Percentiles rank a stretch among this genome's conserved stretches.
Conservation (phyloP, 2,329 filamentous ascomycete genomes). For the Fusarium falciforme region DNA sequence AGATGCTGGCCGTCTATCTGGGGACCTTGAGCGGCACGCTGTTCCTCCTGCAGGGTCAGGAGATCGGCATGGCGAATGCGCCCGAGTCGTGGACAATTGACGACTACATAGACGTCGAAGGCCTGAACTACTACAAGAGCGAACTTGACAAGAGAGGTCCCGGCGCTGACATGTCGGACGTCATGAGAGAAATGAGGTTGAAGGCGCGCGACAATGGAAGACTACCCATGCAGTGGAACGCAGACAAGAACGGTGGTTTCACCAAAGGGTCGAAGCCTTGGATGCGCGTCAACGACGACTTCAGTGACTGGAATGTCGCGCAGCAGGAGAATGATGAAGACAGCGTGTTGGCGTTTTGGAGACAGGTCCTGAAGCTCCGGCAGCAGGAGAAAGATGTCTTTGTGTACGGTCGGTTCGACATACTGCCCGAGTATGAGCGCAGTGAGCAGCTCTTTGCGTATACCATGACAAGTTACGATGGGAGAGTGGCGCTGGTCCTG, state of each 20-base stretch:
- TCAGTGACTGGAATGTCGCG: conserved; percentile 29
- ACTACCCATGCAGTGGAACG: conserved; percentile 61
- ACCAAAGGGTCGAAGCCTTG: conserved; percentile 37
- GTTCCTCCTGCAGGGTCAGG: conserved; percentile 64
- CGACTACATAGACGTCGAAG: conserved; percentile 58
- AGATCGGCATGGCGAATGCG: conserved; percentile 62
- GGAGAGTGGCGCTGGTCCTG: conserved; percentile 30
- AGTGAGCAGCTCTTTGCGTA: conserved; percentile 38
- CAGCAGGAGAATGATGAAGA: conserved; percentile 10
- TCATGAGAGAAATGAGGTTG: conserved; percentile 55
- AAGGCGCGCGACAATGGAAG: conserved; percentile 45
- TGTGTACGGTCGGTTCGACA: conserved; percentile 29
- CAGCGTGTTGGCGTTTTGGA: conserved; percentile 38
- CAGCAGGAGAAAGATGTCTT: conserved; percentile 34
- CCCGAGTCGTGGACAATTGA: conserved; percentile 56
- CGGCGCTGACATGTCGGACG: conserved; percentile 46
- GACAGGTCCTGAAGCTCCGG: conserved; percentile 24
- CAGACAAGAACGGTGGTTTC: conserved; percentile 59
- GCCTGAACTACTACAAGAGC: conserved; percentile 53
- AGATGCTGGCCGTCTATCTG: conserved; percentile 59
- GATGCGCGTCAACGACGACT: conserved; percentile 45
- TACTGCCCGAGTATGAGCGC: conserved; percentile 3
- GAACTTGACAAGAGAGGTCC: conserved; percentile 29
- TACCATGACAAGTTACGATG: conserved; percentile 34
- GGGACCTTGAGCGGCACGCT: conserved; percentile 56